Evolutionary conservation across 352 stramenopile genomes (phyloP).

Genomic region (Blastocystis sp.): DNA sequence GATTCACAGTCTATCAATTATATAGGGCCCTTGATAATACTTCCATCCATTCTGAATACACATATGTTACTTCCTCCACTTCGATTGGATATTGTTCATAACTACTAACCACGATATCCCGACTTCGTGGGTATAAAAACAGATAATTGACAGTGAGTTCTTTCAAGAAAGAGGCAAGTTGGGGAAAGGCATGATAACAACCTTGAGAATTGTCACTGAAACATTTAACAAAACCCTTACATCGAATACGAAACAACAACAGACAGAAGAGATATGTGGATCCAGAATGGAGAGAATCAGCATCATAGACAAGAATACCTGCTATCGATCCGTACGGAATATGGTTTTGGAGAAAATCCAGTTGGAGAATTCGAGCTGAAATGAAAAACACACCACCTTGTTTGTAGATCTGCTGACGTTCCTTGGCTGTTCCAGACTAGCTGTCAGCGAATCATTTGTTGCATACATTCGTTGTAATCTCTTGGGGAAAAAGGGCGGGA

Average conservation of each 20-base stretch:
- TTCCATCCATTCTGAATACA: slow-evolving; percentile 26
- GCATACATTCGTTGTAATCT: slow-evolving; percentile 20
- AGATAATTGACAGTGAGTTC: slow-evolving; percentile 41
- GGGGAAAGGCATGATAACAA: slow-evolving; percentile 42
- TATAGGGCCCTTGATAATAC: neutral
- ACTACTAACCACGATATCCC: neutral
- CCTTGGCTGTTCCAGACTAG: slow-evolving; percentile 42
- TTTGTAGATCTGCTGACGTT: slow-evolving; percentile 28
- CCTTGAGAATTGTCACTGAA: slow-evolving; percentile 50
- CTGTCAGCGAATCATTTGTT: neutral
- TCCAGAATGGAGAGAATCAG: slow-evolving; percentile 4
- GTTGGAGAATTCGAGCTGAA: slow-evolving; percentile 19
- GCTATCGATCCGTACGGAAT: neutral
- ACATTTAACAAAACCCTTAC: slow-evolving; percentile 49
- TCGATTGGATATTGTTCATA: slow-evolving; percentile 12
- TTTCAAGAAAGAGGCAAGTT: slow-evolving; percentile 42
- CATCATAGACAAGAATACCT: slow-evolving; percentile 37
- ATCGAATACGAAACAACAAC: slow-evolving; percentile 35
- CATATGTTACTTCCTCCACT: slow-evolving; percentile 30
- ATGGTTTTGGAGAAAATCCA: slow-evolving; percentile 57
- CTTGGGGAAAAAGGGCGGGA: slow-evolving; percentile 37
- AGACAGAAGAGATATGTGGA: slow-evolving; percentile 14
- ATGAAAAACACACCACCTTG: slow-evolving; percentile 42
- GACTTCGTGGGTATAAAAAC: slow-evolving; percentile 42
- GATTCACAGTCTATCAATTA: neutral